These are phyloP conservation scores for Cyamopsis tetragonoloba DNA, from an alignment of 306 rosid genomes.

Conservation along the genomic window DNA sequence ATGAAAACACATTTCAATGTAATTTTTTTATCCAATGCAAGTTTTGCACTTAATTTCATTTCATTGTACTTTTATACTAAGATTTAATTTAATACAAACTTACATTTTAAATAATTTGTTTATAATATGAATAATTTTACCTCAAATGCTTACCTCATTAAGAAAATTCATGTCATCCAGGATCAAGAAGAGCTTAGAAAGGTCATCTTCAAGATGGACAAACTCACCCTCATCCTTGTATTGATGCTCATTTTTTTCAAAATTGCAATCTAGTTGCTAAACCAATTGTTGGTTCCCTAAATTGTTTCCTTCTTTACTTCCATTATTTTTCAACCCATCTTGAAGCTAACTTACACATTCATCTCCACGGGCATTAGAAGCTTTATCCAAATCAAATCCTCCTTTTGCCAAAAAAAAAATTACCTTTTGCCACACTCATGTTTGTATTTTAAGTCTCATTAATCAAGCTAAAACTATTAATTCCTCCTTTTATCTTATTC, in stretches of 20 bases:
- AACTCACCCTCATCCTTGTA: not conserved
- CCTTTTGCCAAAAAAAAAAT: conserved; percentile 6
- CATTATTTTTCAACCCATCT: not conserved
- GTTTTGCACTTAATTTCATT: too few relatives aligned
- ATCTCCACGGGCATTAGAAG: not conserved
- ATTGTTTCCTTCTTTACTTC: conserved; percentile 1
- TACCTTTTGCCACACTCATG: not conserved
- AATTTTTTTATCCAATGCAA: too few relatives aligned
- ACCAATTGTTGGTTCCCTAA: not conserved
- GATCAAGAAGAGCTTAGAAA: not conserved
- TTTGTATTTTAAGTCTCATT: not conserved
- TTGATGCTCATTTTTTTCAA: not conserved
- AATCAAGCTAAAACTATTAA: not conserved
- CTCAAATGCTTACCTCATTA: conserved; percentile 31
- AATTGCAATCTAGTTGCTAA: conserved; percentile 4
- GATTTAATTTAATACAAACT: too few relatives aligned
- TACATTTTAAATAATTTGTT: too few relatives aligned
- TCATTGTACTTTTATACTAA: too few relatives aligned
- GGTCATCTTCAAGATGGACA: not conserved
- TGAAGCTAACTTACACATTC: not conserved
- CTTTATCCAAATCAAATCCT: not conserved
- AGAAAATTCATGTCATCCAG: not conserved
- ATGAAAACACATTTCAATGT: too few relatives aligned
- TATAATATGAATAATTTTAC: too few relatives aligned
- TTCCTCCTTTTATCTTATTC: not conserved